phyloP scores from a whole-genome alignment of 2,329 filamentous ascomycete species.

The Epichloe aotearoae region DNA sequence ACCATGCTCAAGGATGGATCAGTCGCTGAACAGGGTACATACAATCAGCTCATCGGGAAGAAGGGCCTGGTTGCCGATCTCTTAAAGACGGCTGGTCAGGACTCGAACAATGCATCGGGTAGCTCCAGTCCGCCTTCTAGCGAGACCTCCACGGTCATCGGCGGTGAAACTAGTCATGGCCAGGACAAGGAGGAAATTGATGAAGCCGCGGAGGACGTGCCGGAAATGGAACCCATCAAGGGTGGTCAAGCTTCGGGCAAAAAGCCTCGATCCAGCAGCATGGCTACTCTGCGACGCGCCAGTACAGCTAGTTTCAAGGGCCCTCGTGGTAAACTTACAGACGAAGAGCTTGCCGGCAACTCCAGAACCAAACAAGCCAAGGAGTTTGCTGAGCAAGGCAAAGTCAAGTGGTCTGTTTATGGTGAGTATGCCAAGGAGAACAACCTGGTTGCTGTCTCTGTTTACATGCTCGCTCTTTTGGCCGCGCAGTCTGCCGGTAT shows the following conservation, averaged over 20 bases:
- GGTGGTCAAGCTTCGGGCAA: slow-evolving; percentile 30
- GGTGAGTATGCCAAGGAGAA: slow-evolving; percentile 88
- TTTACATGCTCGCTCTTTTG: slow-evolving; percentile 68
- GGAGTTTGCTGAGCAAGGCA: slow-evolving; percentile 85
- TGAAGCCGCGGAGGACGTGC: slow-evolving; percentile 63
- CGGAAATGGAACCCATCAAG: slow-evolving; percentile 66
- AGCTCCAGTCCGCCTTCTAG: slow-evolving; percentile 34
- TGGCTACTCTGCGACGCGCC: slow-evolving; percentile 71
- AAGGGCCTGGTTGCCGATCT: slow-evolving; percentile 81
- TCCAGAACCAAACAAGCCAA: slow-evolving; percentile 75
- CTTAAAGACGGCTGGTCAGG: slow-evolving; percentile 60
- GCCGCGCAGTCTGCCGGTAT: slow-evolving; percentile 73
- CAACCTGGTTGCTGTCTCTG: slow-evolving; percentile 68
- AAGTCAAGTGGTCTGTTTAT: slow-evolving; percentile 94
- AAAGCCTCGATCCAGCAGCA: slow-evolving; percentile 55
- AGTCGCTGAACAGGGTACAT: slow-evolving; percentile 79
- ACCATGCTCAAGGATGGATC: slow-evolving; percentile 70
- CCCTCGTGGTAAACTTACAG: slow-evolving; percentile 67
- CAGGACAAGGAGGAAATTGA: slow-evolving; percentile 56
- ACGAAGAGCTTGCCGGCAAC: slow-evolving; percentile 63
- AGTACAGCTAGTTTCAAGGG: slow-evolving; percentile 85
- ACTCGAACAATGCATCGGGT: slow-evolving; percentile 29
- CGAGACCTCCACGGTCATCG: slow-evolving; percentile 45
- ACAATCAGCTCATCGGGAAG: slow-evolving; percentile 82
- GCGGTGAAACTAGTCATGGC: slow-evolving; percentile 28